Base-by-base conservation (phyloP, 345 rosid genomes). In the Odontarrhena argentea region DNA sequence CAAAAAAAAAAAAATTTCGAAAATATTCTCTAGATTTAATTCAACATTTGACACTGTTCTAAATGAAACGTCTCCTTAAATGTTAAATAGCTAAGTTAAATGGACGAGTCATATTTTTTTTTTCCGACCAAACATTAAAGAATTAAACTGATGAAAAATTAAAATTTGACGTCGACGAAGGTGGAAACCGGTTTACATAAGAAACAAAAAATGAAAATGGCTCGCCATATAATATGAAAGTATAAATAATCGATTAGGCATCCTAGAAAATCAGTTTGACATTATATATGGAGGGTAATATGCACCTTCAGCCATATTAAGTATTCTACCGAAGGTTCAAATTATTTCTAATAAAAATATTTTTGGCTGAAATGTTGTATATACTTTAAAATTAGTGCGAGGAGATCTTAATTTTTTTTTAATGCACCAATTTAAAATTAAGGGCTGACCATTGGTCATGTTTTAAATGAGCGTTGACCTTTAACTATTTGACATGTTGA, bases 161-260 rank as follows among this genome's bases (percentile, higher is more conserved):
- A 18, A 18, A 18, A 18, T 18, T 18, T 18, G 22, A 18, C 22
- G 22, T 18, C 22, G 22, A 18, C 1, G 22, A 18, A 18, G 22
- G 22, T 18, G 22, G 22, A 18, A 18, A 18, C 22, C 22, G 22
- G 22, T 18, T 18, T 18, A 18, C 22, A 18, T 18, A 18, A 18
- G 22, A 18, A 18, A 18, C 22, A 18, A 18, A 18, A 18, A 18
- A 18, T 18, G 22, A 18, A 18, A 18, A 18, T 18, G 22, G 22
- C 22, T 18, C 22, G 22, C 22, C 22, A 18, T 18, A 18, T 18
- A 18, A 18, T 18, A 18, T 18, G 47, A 25, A 3, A 55, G 10
- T n/a, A 57, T 47, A 56, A 22, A 47, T 9, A 36, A 9, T 35
- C 26, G 11, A 7, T 42, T 52, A 61, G 68, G 49, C 69, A 55